These are phyloP conservation scores for Candida michaelii DNA, from an alignment of 805 yeast genomes.

Conservation along the genomic window DNA sequence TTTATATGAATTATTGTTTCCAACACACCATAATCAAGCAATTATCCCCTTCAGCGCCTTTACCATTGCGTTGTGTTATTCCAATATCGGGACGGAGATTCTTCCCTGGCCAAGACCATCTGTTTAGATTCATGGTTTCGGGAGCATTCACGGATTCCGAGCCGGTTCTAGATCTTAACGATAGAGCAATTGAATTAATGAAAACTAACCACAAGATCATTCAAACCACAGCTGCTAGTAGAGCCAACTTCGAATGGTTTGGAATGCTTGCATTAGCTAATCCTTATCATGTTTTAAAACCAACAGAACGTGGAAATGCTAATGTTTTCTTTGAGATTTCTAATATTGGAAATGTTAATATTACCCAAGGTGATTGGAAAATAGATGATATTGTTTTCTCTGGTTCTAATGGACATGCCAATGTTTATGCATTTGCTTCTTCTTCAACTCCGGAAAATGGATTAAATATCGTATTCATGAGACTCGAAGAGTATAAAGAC, in stretches of 20 bases:
- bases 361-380: slow-evolving; percentile 8
- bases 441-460: slow-evolving; percentile 5
- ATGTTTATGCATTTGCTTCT: slow-evolving; percentile 6
- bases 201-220: not conserved
- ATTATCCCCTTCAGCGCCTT: not conserved
- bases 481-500: slow-evolving; percentile 4
- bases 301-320: not conserved
- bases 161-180: slow-evolving; percentile 2
- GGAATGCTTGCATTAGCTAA: slow-evolving; percentile 3
- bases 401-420: slow-evolving; percentile 7
- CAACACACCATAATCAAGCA: slow-evolving; percentile 7
- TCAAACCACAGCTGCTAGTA: not conserved
- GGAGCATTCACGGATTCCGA: not conserved
- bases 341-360: slow-evolving; percentile 9
- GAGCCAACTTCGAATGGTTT: slow-evolving; percentile 1
- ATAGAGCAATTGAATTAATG: slow-evolving; percentile 5
- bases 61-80: not conserved
- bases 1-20: slow-evolving; percentile 11
- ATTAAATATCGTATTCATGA: slow-evolving; percentile 8
- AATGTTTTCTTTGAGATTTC: slow-evolving; percentile 12
- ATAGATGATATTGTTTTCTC: slow-evolving; percentile 12
- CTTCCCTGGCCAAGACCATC: slow-evolving; percentile 8
- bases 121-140: slow-evolving; percentile 5
- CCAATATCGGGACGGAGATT: slow-evolving; percentile 13
- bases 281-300: slow-evolving; percentile 4